phyloP scores from a whole-genome alignment of 805 yeast species.

The Cyberlindnera nakhonratchasimensis region DNA sequence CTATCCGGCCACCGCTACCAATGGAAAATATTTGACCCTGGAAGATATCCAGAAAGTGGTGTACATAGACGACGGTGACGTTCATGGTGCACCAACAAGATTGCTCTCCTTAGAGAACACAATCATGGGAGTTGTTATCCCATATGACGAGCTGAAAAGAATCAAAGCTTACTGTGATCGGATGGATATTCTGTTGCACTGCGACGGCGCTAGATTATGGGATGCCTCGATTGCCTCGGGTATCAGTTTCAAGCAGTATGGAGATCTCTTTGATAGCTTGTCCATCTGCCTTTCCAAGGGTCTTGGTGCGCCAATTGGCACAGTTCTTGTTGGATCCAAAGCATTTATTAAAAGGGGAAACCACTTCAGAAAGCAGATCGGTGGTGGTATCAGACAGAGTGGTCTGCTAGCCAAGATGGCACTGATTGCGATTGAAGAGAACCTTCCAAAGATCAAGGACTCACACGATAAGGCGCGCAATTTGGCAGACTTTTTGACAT shows the following conservation, averaged over 20 bases:
- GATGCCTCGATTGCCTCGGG: conserved; percentile 71
- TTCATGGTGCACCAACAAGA: conserved; percentile 84
- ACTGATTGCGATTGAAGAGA: conserved; percentile 67
- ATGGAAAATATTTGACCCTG: conserved; percentile 70
- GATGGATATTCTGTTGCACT: conserved; percentile 62
- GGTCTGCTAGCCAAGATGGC: conserved; percentile 86
- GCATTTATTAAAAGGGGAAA: conserved; percentile 64
- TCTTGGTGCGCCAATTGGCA: conserved; percentile 91
- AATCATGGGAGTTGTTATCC: conserved; percentile 73
- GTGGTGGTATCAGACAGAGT: conserved; percentile 90
- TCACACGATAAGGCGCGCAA: conserved; percentile 51
- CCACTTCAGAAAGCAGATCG: conserved; percentile 87
- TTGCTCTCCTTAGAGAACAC: conserved; percentile 85
- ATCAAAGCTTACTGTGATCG: conserved; percentile 69
- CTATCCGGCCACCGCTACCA: conserved; percentile 73
- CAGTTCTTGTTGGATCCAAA: conserved; percentile 69
- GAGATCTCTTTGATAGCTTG: conserved; percentile 79
- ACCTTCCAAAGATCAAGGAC: conserved; percentile 44
- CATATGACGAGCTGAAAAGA: conserved; percentile 72
- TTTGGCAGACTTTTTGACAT: conserved; percentile 49
- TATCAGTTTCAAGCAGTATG: conserved; percentile 58
- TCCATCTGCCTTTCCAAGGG: conserved; percentile 87
- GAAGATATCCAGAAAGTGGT: conserved; percentile 65
- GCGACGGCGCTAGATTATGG: conserved; percentile 95
- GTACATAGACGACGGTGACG: conserved; percentile 71